These are phyloP conservation scores for Candida suzukii DNA, from an alignment of 805 yeast species.

Conservation along the genomic window DNA sequence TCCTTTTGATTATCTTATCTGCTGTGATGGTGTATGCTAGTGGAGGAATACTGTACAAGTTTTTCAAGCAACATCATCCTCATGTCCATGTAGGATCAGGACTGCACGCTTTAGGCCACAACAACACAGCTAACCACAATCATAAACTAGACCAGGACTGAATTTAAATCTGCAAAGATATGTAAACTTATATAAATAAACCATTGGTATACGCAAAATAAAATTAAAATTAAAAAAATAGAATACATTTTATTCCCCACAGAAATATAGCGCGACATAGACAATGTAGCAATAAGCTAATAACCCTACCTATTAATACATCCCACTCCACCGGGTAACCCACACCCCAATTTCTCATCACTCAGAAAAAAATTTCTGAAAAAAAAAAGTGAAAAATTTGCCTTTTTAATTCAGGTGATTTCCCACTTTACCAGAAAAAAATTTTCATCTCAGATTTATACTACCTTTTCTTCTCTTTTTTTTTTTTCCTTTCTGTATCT, in stretches of 20 bases:
- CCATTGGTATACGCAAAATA: too few species aligned
- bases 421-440: not conserved
- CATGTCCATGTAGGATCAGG: too few species aligned
- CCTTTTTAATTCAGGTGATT: not conserved
- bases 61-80: not conserved
- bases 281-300: too few species aligned
- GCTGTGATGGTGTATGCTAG: conserved; percentile 36
- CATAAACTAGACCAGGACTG: too few species aligned
- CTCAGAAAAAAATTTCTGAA: not conserved
- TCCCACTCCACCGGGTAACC: not conserved
- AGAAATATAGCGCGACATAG: too few species aligned
- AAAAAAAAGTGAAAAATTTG: not conserved
- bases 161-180: too few species aligned
- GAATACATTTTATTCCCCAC: too few species aligned
- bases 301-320: too few species aligned
- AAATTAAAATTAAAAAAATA: too few species aligned
- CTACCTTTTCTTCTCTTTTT: not conserved
- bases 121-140: too few species aligned
- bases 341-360: not conserved
- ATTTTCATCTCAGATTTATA: not conserved
- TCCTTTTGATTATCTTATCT: conserved; percentile 40
- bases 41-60: conserved; percentile 23
- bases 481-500: not conserved
- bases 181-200: too few species aligned
- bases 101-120: too few species aligned